These are phyloP conservation scores for Albatrellus ellisii DNA, from an alignment of 768 basidiomycete species.

Conservation along the genomic window DNA sequence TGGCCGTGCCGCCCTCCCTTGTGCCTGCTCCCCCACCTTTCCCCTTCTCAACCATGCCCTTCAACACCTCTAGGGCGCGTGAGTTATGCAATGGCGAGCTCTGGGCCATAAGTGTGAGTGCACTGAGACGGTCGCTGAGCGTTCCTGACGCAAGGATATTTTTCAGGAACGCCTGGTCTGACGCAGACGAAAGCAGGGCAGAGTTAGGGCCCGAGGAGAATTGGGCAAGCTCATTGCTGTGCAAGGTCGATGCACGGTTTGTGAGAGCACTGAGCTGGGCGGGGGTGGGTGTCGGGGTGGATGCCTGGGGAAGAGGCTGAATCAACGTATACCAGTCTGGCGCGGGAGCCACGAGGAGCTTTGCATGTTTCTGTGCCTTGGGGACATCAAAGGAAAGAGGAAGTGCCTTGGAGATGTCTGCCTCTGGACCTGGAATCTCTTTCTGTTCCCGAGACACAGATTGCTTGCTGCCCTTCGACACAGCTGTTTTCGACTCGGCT, in stretches of 20 bases:
- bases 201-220: conserved; percentile 34
- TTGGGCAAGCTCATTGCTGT: conserved; percentile 33
- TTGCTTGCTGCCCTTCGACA: background rate
- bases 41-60: conserved; percentile 62
- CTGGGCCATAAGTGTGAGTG: conserved; percentile 81
- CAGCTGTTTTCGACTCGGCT: background rate
- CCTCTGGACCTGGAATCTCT: too few relatives aligned
- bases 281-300: conserved; percentile 24
- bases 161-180: conserved; percentile 71
- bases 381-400: too few relatives aligned
- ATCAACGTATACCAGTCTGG: conserved; percentile 45
- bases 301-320: conserved; percentile 24
- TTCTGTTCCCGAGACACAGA: background rate
- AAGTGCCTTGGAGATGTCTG: too few relatives aligned
- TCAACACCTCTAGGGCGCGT: conserved; percentile 65
- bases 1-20: conserved; percentile 7
- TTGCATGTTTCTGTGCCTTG: too few relatives aligned
- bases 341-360: conserved; percentile 20
- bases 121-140: conserved; percentile 82
- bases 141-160: conserved; percentile 84
- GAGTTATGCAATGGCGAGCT: conserved; percentile 79
- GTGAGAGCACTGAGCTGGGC: conserved; percentile 32
- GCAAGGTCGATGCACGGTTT: conserved; percentile 33
- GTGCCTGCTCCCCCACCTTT: conserved; percentile 48
- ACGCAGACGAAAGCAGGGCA: conserved; percentile 29